Conservation (phyloP, 1,284 basidiomycete genomes). For the Ganoderma sinense region DNA sequence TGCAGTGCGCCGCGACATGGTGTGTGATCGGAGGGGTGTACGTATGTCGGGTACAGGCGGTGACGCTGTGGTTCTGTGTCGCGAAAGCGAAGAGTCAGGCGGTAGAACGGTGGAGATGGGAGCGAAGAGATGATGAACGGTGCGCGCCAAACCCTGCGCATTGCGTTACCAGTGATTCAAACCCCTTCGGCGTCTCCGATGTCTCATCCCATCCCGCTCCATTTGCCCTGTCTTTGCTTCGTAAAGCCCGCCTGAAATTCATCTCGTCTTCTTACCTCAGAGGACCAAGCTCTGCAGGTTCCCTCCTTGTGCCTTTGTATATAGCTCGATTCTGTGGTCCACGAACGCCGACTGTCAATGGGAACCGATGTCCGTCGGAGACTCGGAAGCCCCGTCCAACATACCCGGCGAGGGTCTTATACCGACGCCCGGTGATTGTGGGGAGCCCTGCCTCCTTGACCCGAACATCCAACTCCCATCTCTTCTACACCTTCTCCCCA, state of each 20-base stretch:
- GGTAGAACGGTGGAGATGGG: background rate
- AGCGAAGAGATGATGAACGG: background rate
- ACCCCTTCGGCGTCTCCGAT: background rate
- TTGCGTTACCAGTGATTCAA: background rate
- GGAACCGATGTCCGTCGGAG: background rate
- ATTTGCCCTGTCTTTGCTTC: background rate
- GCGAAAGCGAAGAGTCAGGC: background rate
- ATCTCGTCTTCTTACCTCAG: background rate
- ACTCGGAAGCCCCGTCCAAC: background rate
- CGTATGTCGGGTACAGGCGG: background rate
- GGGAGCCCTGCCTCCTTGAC: background rate
- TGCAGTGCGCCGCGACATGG: slow-evolving; percentile 71
- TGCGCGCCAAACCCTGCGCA: background rate
- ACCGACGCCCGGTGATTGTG: background rate
- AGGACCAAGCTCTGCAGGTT: background rate
- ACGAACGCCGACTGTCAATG: background rate
- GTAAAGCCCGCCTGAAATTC: background rate
- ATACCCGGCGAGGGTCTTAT: background rate
- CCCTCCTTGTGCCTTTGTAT: background rate
- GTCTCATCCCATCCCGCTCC: background rate
- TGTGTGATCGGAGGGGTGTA: slow-evolving; percentile 14
- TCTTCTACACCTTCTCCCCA: background rate
- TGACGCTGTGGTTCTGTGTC: background rate
- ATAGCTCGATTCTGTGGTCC: background rate
- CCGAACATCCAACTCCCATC: background rate